Evolutionary conservation across 495 filamentous ascomycete species (phyloP).

Genomic region (Talaromyces proteolyticus): DNA sequence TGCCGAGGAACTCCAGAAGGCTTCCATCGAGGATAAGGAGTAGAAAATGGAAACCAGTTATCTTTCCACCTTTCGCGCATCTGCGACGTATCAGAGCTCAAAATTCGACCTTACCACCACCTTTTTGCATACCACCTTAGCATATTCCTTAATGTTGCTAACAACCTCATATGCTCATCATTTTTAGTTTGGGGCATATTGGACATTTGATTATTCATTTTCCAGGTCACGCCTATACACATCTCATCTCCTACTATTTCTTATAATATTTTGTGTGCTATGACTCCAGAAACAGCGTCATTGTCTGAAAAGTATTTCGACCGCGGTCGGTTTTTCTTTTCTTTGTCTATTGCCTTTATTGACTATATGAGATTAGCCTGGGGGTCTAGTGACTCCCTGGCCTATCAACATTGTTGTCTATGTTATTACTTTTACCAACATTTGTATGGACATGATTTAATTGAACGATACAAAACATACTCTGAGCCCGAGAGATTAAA

Average conservation of each 20-base stretch:
- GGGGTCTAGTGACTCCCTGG: neutral
- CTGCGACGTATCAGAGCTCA: neutral
- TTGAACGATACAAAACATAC: no score
- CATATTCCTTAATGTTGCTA: neutral
- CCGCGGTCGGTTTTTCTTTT: neutral
- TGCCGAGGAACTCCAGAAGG: slow-evolving; percentile 52
- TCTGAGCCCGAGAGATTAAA: no score
- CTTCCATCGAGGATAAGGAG: slow-evolving; percentile 50
- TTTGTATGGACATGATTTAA: no score
- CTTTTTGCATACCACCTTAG: neutral
- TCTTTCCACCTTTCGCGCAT: neutral
- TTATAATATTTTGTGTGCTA: neutral
- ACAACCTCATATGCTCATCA: neutral
- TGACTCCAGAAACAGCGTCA: neutral
- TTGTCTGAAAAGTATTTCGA: neutral
- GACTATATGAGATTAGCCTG: neutral
- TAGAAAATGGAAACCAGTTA: slow-evolving; percentile 12
- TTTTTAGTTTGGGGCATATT: neutral
- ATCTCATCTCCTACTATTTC: neutral
- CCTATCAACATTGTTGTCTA: no score
- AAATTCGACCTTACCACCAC: neutral
- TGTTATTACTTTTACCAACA: no score
- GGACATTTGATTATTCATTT: neutral
- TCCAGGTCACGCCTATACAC: neutral
- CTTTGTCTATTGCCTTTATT: neutral